Conservation (phyloP, 2,329 filamentous ascomycete species). For the Aspergillus sp. region DNA sequence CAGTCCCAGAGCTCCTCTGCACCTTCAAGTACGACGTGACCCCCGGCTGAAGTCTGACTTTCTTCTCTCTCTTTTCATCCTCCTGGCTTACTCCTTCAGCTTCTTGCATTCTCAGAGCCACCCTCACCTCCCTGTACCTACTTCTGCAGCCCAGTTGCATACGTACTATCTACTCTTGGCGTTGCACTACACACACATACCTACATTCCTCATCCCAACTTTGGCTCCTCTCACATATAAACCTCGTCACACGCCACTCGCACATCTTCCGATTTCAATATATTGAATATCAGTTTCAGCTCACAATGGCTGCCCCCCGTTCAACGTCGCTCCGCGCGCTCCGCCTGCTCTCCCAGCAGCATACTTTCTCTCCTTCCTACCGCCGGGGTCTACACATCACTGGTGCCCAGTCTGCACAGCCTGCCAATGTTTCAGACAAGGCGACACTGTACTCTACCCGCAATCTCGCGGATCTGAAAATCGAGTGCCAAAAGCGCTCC, state of each 20-base stretch:
- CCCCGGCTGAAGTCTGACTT: conserved; percentile 7
- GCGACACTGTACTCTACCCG: conserved; percentile 52
- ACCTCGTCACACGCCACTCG: neutral
- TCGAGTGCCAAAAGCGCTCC: conserved; percentile 52
- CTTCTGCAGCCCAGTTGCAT: neutral
- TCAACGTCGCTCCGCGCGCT: conserved; percentile 47
- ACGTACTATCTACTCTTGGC: conserved; percentile 10
- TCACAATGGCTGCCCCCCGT: conserved; percentile 45
- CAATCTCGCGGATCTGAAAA: conserved; percentile 51
- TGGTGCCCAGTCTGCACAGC: conserved; percentile 56
- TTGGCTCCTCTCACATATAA: conserved; percentile 5
- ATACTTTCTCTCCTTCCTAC: conserved; percentile 30
- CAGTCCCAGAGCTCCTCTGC: conserved; percentile 1
- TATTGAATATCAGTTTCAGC: neutral
- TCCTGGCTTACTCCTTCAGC: neutral
- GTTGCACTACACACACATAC: conserved; percentile 11
- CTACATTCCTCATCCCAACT: conserved; percentile 15
- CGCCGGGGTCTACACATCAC: conserved; percentile 61
- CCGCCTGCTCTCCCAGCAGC: conserved; percentile 42
- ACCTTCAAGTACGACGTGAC: conserved; percentile 14
- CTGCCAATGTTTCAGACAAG: conserved; percentile 51
- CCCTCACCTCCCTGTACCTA: neutral
- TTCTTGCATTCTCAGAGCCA: neutral
- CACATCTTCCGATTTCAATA: neutral
- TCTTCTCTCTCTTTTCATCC: conserved; percentile 1